Conservation (phyloP, 768 basidiomycete species). For the Tubosaeta sp. region DNA sequence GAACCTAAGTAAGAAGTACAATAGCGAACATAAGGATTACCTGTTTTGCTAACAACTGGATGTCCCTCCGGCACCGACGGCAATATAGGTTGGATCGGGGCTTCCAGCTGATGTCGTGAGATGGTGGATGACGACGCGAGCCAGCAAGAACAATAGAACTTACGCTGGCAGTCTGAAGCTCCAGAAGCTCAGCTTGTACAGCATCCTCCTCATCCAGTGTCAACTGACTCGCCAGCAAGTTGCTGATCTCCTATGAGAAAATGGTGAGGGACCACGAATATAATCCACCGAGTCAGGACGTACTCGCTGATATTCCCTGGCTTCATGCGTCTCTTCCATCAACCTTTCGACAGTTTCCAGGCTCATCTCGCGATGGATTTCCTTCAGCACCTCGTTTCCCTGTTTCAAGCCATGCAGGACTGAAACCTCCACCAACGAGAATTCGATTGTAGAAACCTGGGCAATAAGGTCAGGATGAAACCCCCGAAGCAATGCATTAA, state of each 20-base stretch:
- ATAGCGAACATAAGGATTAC: constrained; percentile 17
- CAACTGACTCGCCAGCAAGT: constrained; percentile 77
- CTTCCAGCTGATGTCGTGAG: constrained; percentile 26
- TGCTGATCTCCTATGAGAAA: constrained; percentile 75
- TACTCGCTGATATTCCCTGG: constrained; percentile 86
- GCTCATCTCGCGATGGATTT: constrained; percentile 93
- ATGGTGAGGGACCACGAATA: background rate
- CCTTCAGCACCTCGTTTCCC: constrained; percentile 88
- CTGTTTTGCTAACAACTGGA: constrained; percentile 33
- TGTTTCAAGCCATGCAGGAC: constrained; percentile 90
- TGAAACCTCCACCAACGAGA: constrained; percentile 89
- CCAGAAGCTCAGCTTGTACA: constrained; percentile 77
- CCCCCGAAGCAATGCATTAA: background rate
- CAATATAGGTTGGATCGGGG: constrained; percentile 35
- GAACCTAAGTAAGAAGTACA: constrained; percentile 3
- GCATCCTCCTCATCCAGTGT: constrained; percentile 90
- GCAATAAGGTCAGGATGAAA: background rate
- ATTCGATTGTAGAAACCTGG: constrained; percentile 95
- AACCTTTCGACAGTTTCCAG: constrained; percentile 90
- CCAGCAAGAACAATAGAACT: constrained; percentile 20
- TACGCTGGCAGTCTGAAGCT: constrained; percentile 63
- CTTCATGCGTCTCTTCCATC: constrained; percentile 90
- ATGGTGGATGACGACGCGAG: background rate
- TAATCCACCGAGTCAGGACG: constrained; percentile 13
- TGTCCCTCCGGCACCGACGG: constrained; percentile 51